A percentile compares a stretch with the other conserved stretches of the same genome.
Conservation (phyloP, 306 rosid species). For the Gastrolobium villosum region DNA sequence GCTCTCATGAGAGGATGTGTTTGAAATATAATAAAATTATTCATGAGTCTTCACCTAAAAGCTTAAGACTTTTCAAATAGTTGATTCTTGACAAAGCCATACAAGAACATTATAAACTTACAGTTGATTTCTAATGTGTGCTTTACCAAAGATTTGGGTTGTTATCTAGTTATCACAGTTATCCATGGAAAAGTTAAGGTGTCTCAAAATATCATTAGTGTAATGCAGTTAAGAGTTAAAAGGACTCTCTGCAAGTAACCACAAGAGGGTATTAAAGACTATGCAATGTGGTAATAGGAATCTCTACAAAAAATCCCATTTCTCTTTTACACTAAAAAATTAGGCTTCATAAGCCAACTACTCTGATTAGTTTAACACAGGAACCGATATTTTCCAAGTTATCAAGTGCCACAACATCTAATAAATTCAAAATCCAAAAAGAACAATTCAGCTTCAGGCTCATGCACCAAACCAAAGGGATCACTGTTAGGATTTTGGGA, state of each 20-base stretch:
- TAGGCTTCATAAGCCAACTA: constrained; percentile 19
- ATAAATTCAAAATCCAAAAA: constrained; percentile 12
- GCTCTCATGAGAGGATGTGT: neutral
- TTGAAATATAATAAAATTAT: neutral
- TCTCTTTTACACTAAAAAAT: constrained; percentile 8
- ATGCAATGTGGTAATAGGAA: constrained; percentile 27
- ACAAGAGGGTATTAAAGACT: constrained; percentile 22
- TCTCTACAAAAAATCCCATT: constrained; percentile 1
- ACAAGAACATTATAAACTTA: constrained; percentile 1
- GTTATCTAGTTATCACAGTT: neutral
- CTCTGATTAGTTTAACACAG: constrained; percentile 16
- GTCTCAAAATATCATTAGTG: constrained; percentile 1
- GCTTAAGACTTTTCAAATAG: neutral
- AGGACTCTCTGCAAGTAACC: constrained; percentile 20
- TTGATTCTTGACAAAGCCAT: neutral
- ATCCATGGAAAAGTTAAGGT: neutral
- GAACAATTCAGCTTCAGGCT: constrained; percentile 14
- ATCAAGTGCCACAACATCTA: neutral
- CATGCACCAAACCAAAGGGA: neutral
- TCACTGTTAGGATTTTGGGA: constrained; percentile 9
- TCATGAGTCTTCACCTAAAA: neutral
- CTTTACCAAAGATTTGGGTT: neutral
- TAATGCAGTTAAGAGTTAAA: constrained; percentile 11
- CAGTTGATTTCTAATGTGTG: neutral
- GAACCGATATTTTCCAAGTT: constrained; percentile 8